These are phyloP conservation scores for Rusavskia elegans DNA, from an alignment of 495 filamentous ascomycete species.

Conservation along the genomic window DNA sequence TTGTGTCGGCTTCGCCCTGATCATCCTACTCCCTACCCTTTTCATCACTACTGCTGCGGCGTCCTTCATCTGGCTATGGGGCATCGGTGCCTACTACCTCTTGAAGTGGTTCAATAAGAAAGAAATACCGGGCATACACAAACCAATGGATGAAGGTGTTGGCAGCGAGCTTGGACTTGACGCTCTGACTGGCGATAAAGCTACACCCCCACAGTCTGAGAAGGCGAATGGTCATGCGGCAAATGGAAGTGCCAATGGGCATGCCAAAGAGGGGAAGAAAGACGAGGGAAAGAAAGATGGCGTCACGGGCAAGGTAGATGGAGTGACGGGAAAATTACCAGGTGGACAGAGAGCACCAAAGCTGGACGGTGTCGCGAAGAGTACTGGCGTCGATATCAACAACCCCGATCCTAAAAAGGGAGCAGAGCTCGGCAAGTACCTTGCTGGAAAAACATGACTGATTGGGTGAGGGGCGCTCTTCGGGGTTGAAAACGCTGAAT, in stretches of 20 bases:
- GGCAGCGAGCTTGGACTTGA: neutral
- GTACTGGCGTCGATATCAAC: conserved; percentile 65
- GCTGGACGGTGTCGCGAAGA: conserved; percentile 23
- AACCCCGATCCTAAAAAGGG: conserved; percentile 38
- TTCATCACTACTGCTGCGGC: conserved; percentile 40
- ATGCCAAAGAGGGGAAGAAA: conserved; percentile 4
- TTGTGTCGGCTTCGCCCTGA: conserved; percentile 43
- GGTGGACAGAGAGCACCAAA: neutral
- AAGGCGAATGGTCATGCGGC: neutral
- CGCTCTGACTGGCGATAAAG: neutral
- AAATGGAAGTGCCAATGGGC: neutral
- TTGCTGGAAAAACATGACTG: conserved; percentile 5
- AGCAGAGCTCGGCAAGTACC: conserved; percentile 17
- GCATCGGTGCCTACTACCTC: conserved; percentile 36
- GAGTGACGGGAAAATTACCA: neutral
- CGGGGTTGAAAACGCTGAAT: no score
- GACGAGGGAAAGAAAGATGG: neutral
- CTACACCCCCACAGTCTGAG: neutral
- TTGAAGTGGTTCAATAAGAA: conserved; percentile 30
- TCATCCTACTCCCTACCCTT: conserved; percentile 46
- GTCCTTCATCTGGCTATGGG: conserved; percentile 47
- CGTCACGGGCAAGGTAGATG: neutral
- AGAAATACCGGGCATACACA: conserved; percentile 15
- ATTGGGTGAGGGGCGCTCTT: no score
- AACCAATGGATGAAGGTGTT: conserved; percentile 5